Evolutionary conservation across 176 grass and related monocot genomes (phyloP).

Genomic region (sorghum (Sorghum bicolor)): Sorghum_bicolor_NCBIv3 NC_012878.2:58573501-58574000

Average conservation of each 20-base stretch:
- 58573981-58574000: conserved; percentile 74
- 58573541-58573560: conserved; percentile 49
- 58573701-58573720: conserved; percentile 86
- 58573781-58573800: conserved; percentile 71
- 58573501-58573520: conserved; percentile 78
- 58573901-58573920: conserved; percentile 55
- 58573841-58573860: conserved; percentile 35
- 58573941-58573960: conserved; percentile 48
- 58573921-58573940: conserved; percentile 72
- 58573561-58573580: conserved; percentile 33
- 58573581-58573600: neutral
- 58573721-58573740: conserved; percentile 70
- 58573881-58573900: conserved; percentile 64
- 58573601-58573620: no score
- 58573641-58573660: conserved; percentile 46
- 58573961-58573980: conserved; percentile 85
- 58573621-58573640: neutral
- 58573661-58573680: conserved; percentile 63
- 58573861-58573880: conserved; percentile 48
- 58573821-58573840: neutral
- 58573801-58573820: conserved; percentile 34
- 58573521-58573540: conserved; percentile 50
- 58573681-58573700: conserved; percentile 54
- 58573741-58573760: conserved; percentile 69
- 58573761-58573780: conserved; percentile 70